Percentiles rank a stretch among this genome's conserved stretches.
These are phyloP conservation scores for Heimioporus retisporus DNA, from an alignment of 1,284 basidiomycete species.

Conservation along the genomic window DNA sequence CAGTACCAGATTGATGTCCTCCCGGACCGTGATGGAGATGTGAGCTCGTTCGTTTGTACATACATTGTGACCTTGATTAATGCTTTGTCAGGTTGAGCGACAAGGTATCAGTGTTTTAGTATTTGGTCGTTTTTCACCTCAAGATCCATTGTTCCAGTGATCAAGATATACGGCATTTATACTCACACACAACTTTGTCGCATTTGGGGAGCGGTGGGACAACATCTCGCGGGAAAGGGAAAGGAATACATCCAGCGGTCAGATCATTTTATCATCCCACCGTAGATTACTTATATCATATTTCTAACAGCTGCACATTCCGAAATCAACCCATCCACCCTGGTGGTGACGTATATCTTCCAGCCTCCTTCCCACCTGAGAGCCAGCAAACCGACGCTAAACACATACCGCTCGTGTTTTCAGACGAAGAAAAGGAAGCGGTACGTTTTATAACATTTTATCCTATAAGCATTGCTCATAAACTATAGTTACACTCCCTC, in stretches of 20 bases:
- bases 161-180: constrained; percentile 72
- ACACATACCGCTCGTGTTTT: constrained; percentile 19
- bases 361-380: constrained; percentile 53
- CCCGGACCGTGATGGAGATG: constrained; percentile 60
- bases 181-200: constrained; percentile 69
- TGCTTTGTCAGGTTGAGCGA: constrained; percentile 54
- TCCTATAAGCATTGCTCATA: constrained; percentile 18
- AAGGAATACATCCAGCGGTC: constrained; percentile 63
- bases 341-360: constrained; percentile 56
- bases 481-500: constrained; percentile 60
- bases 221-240: constrained; percentile 62
- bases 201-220: constrained; percentile 67
- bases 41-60: constrained; percentile 38
- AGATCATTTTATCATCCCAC: constrained; percentile 6
- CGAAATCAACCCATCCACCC: constrained; percentile 49
- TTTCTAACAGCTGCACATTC: constrained; percentile 52
- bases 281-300: constrained; percentile 4
- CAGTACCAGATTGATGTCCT: constrained; percentile 76
- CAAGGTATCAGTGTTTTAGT: constrained; percentile 55
- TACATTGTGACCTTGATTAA: neutral
- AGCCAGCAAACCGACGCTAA: constrained; percentile 5
- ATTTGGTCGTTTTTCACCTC: neutral
- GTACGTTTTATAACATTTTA: constrained; percentile 22
- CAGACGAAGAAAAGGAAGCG: constrained; percentile 31
- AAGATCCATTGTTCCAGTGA: constrained; percentile 46